Percentiles rank a stretch among this genome's conserved stretches.
These are phyloP conservation scores for Diaporthe eres DNA, from an alignment of 2,329 filamentous ascomycete genomes.

Conservation along the genomic window DNA sequence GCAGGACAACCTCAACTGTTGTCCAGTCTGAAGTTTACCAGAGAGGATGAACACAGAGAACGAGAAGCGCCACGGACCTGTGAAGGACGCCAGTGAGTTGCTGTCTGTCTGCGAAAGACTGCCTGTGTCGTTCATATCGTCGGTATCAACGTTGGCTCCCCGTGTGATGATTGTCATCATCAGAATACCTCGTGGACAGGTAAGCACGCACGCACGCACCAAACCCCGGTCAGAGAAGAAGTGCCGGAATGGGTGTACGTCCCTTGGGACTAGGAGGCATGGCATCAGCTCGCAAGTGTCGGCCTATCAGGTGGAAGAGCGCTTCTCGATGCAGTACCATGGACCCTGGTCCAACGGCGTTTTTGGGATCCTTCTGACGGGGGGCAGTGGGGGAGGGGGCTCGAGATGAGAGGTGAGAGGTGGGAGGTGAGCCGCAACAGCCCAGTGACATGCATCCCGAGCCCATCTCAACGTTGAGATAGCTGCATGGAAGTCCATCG, in stretches of 20 bases:
- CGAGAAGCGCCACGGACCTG: background rate
- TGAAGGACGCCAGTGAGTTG: background rate
- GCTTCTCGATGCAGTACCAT: background rate
- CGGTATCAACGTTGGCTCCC: background rate
- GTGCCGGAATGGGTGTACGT: background rate
- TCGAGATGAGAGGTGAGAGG: background rate
- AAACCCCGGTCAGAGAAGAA: background rate
- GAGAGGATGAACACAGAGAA: background rate
- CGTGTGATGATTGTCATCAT: background rate
- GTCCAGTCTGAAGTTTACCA: background rate
- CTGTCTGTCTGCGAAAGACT: background rate
- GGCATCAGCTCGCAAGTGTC: constrained; percentile 9
- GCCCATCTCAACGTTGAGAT: background rate
- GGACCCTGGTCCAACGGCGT: background rate
- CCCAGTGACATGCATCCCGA: background rate
- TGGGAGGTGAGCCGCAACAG: background rate
- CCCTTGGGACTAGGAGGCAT: background rate
- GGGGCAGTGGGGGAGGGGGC: too few species aligned
- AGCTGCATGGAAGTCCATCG: background rate
- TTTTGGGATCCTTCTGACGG: background rate
- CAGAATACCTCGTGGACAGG: background rate
- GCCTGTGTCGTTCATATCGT: background rate
- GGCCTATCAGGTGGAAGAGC: background rate
- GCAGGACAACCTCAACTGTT: background rate
- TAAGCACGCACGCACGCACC: background rate